Evolutionary conservation across 306 rosid genomes (phyloP), one percentile per base, ranked within the genome.

Genomic region (Prunus dulcis): DNA sequence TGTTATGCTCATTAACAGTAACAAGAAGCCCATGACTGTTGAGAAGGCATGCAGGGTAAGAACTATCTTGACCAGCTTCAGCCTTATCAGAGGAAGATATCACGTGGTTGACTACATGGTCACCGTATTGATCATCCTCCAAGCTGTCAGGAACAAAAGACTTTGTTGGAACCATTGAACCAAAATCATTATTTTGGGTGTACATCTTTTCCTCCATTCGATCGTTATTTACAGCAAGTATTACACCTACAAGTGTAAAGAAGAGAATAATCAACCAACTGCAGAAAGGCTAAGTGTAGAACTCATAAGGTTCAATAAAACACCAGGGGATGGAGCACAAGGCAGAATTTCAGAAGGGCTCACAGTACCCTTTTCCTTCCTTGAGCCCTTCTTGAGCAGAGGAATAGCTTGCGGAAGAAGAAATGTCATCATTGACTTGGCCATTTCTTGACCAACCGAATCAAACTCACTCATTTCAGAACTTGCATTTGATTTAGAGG

Each of bases 351-450:
- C 81, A 47, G 74, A 72, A 78, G 85, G 64, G 76, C 77, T 78
- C 47, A 58, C 34, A 41, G 52, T 17, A 47, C 74, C 78, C 66
- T 79, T 84, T 81, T 85, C 84, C 81, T 83, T 77, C 79, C 67
- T 79, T 67, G 90, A 81, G 71, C 76, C 72, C 71, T 81, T 83
- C 53, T 78, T 82, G 43, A 93, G 89, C 65, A 93, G 79, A 69
- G 98, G 97, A 86, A 93, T 76, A 79, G 93, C 96, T 84, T 88
- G 96, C 23, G 98, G 98, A 83, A 93, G 94, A 65, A 91, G 84
- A 85, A 88, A 76, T 58, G 85, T 75, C 93, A 93, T 93, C 97
- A 93, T 91, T 82, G 92, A 88, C 75, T 87, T 88, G 56, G 89
- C 89, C 75, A 84, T 86, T 67, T 90, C 94, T 69, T 84, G 82